phyloP scores from a whole-genome alignment of 805 yeast species.

The Pichia kluyveri region DNA sequence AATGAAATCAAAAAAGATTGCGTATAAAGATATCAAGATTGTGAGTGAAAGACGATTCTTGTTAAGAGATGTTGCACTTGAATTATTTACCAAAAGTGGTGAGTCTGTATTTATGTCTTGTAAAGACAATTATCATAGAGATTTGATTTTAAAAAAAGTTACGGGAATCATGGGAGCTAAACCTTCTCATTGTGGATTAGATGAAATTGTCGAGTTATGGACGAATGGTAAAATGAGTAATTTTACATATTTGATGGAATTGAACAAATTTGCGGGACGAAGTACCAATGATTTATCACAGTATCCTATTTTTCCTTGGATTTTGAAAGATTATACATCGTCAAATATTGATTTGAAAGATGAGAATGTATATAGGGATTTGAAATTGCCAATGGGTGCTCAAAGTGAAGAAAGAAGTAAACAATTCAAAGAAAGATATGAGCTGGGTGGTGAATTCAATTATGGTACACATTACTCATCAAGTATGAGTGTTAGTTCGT shows the following conservation, averaged over 20 bases:
- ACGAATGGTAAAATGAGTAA: slow-evolving; percentile 69
- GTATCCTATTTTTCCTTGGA: slow-evolving; percentile 91
- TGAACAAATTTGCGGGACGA: slow-evolving; percentile 81
- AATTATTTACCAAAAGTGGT: slow-evolving; percentile 67
- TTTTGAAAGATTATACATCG: slow-evolving; percentile 72
- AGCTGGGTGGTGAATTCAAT: slow-evolving; percentile 73
- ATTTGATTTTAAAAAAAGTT: slow-evolving; percentile 42
- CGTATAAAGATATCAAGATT: not conserved
- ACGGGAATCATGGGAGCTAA: slow-evolving; percentile 31
- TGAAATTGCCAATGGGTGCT: slow-evolving; percentile 89
- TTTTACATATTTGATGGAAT: slow-evolving; percentile 69
- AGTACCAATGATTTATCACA: slow-evolving; percentile 86
- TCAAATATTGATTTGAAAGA: slow-evolving; percentile 56
- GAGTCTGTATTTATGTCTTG: slow-evolving; percentile 64
- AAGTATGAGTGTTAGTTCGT: slow-evolving; percentile 87
- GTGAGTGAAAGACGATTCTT: slow-evolving; percentile 56
- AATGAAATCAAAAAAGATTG: not conserved
- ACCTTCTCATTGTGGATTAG: slow-evolving; percentile 46
- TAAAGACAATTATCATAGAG: slow-evolving; percentile 42
- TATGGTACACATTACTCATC: slow-evolving; percentile 92
- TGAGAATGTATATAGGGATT: slow-evolving; percentile 59
- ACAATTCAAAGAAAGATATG: slow-evolving; percentile 63
- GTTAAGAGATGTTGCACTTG: slow-evolving; percentile 73
- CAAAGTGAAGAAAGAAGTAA: slow-evolving; percentile 52
- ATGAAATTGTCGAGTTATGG: slow-evolving; percentile 58